These are phyloP conservation scores for Oidiodendron maius DNA, from an alignment of 495 filamentous ascomycete genomes.

Conservation along the genomic window DNA sequence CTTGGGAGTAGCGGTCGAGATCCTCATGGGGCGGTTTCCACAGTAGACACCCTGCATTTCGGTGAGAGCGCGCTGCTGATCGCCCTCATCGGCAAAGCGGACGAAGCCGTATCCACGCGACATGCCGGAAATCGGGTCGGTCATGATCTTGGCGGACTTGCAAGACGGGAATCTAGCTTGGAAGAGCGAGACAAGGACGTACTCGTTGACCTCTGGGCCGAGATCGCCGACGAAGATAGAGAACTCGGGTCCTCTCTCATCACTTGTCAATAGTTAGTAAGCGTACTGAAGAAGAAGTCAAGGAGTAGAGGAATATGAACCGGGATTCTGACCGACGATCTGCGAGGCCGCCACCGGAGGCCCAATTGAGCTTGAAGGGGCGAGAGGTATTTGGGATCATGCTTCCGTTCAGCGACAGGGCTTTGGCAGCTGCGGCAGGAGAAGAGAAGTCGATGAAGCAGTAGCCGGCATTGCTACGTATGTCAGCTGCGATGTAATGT, in stretches of 20 bases:
- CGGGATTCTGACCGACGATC: slow-evolving; percentile 68
- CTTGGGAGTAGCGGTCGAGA: slow-evolving; percentile 97
- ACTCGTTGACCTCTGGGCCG: slow-evolving; percentile 98
- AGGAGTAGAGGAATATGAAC: slow-evolving; percentile 18
- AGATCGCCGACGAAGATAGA: slow-evolving; percentile 98
- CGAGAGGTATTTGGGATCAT: slow-evolving; percentile 91
- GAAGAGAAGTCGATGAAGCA: slow-evolving; percentile 94
- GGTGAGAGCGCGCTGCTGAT: slow-evolving; percentile 88
- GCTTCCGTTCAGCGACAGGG: slow-evolving; percentile 80
- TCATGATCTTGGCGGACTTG: slow-evolving; percentile 99
- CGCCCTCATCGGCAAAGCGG: slow-evolving; percentile 86
- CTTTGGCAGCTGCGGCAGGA: slow-evolving; percentile 83
- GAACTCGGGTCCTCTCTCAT: slow-evolving; percentile 93
- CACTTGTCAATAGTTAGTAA: slow-evolving; percentile 43
- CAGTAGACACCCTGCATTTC: slow-evolving; percentile 99
- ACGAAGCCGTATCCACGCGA: slow-evolving; percentile 98
- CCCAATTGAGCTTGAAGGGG: slow-evolving; percentile 99
- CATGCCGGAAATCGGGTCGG: slow-evolving; percentile 95
- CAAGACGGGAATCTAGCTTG: slow-evolving; percentile 92
- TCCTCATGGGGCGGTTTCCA: slow-evolving; percentile 97
- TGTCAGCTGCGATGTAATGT: slow-evolving; percentile 5
- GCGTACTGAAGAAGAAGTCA: neutral
- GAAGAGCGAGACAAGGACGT: slow-evolving; percentile 93
- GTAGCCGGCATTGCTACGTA: slow-evolving; percentile 86
- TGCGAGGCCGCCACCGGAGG: slow-evolving; percentile 89